Conservation (phyloP, 345 rosid species). For the Eucalyptus erythrocorys region DNA sequence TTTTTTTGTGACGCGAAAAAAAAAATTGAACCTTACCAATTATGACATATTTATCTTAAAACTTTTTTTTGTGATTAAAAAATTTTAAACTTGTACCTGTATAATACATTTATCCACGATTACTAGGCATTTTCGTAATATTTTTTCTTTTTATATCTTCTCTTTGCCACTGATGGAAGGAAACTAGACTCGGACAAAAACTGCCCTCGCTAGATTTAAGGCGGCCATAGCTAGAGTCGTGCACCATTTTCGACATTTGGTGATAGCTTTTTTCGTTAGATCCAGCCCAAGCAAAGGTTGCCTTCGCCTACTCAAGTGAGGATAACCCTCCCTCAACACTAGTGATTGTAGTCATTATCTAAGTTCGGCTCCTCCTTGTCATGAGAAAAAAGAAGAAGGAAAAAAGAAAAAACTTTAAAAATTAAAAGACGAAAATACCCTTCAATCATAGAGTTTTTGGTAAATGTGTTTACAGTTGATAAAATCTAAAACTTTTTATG, state of each 20-base stretch:
- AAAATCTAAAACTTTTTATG: too few species aligned
- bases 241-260: fast-evolving
- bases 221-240: fast-evolving
- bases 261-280: fast-evolving
- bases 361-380: fast-evolving
- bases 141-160: too few species aligned
- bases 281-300: fast-evolving
- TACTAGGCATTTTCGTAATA: fast-evolving
- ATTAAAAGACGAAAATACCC: too few species aligned
- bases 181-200: fast-evolving
- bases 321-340: fast-evolving
- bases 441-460: fast-evolving
- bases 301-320: fast-evolving
- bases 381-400: fast-evolving
- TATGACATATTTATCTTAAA: fast-evolving
- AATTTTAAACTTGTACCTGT: fast-evolving
- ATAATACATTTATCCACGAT: fast-evolving
- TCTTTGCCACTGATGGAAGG: fast-evolving
- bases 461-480: fast-evolving
- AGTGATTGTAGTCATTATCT: fast-evolving
- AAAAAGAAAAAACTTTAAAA: fast-evolving
- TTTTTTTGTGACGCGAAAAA: too few species aligned
- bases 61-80: too few species aligned
- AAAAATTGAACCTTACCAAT: fast-evolving
- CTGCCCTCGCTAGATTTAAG: fast-evolving